Percentiles rank a stretch among this genome's conserved stretches.
These are phyloP conservation scores for Rugonectria rugulosa DNA, from an alignment of 2,329 filamentous ascomycete species.

Conservation along the genomic window DNA sequence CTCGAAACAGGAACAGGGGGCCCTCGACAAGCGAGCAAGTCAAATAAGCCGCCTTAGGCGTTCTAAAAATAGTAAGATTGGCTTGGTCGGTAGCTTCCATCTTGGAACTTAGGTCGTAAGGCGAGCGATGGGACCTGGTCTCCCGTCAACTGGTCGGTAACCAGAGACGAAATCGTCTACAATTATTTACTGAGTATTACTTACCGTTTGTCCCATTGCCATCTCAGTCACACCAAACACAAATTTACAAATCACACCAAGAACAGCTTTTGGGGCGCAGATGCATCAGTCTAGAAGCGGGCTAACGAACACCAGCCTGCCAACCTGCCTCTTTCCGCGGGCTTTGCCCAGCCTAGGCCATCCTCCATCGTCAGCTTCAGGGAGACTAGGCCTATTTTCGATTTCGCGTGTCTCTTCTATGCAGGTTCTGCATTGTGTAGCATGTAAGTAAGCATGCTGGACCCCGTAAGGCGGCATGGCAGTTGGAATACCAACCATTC, in stretches of 20 bases:
- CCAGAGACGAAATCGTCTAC: neutral
- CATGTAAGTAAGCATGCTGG: constrained; percentile 20
- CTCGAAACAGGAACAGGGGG: constrained; percentile 32
- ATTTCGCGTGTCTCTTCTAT: neutral
- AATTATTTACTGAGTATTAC: too few species aligned
- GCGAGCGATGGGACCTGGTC: constrained; percentile 28
- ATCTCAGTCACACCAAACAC: too few species aligned
- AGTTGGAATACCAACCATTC: constrained; percentile 4
- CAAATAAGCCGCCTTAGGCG: constrained; percentile 28
- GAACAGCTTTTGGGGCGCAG: constrained; percentile 30
- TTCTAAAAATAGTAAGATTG: constrained; percentile 40
- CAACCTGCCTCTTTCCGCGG: constrained; percentile 1
- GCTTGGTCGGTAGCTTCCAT: constrained; percentile 11
- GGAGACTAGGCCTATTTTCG: constrained; percentile 3
- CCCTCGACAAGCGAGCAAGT: too few species aligned
- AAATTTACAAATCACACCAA: neutral
- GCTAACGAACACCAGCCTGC: constrained; percentile 1
- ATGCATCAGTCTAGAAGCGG: constrained; percentile 2
- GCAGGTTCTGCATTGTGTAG: constrained; percentile 10
- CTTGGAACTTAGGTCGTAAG: too few species aligned
- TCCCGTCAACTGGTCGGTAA: constrained; percentile 5
- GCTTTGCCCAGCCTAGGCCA: constrained; percentile 1
- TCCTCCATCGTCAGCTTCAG: constrained; percentile 13
- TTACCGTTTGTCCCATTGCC: too few species aligned
- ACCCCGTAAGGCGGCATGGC: constrained; percentile 6